Evolutionary conservation across 768 basidiomycete genomes (phyloP).

Genomic region (Candolleomyces aberdarensis): DNA sequence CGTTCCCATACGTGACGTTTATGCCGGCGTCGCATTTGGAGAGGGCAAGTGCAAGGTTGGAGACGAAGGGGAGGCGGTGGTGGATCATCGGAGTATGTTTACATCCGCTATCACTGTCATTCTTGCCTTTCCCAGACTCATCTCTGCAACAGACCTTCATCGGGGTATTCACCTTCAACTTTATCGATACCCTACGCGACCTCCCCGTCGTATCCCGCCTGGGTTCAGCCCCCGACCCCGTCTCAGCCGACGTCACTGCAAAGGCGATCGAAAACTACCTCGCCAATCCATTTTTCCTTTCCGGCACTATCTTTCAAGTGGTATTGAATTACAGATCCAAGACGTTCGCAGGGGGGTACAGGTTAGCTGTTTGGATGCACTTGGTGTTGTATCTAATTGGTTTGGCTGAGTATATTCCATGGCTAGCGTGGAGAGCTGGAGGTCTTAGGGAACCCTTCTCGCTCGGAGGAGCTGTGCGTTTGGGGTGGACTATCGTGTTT

Average conservation of each 20-base stretch:
- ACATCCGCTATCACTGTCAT: conserved; percentile 23
- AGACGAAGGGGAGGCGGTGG: conserved; percentile 1
- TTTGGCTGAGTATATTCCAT: too few relatives aligned
- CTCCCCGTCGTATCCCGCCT: conserved; percentile 4
- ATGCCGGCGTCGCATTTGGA: conserved; percentile 22
- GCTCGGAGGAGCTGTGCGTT: too few relatives aligned
- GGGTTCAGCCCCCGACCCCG: background rate
- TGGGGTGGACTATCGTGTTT: too few relatives aligned
- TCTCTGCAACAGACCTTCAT: too few relatives aligned
- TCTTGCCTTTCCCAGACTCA: background rate
- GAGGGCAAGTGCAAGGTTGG: conserved; percentile 22
- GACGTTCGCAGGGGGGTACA: too few relatives aligned
- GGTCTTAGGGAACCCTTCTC: too few relatives aligned
- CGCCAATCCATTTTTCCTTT: too few relatives aligned
- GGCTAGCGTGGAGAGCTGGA: background rate
- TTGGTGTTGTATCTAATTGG: background rate
- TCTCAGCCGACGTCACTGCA: background rate
- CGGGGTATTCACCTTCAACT: too few relatives aligned
- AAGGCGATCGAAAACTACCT: background rate
- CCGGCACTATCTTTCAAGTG: too few relatives aligned
- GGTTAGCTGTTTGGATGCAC: too few relatives aligned
- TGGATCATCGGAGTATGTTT: background rate
- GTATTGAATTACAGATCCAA: conserved; percentile 14
- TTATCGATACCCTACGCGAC: too few relatives aligned
- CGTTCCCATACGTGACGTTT: conserved; percentile 15